phyloP scores from a whole-genome alignment of 495 filamentous ascomycete species.

The Penicillium argentinense region DNA sequence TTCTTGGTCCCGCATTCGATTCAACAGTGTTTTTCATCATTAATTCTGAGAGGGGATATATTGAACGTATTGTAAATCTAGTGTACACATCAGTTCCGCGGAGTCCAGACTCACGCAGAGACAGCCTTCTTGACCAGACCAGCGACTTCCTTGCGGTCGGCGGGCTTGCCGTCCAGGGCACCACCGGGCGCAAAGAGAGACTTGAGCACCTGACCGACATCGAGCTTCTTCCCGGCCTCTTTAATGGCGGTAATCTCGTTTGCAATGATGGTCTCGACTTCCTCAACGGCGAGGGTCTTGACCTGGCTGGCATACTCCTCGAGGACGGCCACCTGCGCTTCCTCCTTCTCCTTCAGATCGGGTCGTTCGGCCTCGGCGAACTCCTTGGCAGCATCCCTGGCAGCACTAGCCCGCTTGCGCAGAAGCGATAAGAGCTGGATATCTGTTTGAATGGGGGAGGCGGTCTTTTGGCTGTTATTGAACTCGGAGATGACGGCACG shows the following conservation, averaged over 20 bases:
- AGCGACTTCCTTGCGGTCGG: constrained; percentile 49
- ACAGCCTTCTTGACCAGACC: constrained; percentile 45
- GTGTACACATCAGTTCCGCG: constrained; percentile 9
- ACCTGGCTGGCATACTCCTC: constrained; percentile 58
- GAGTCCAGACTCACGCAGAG: constrained; percentile 15
- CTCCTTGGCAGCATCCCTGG: constrained; percentile 51
- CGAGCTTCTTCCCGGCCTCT: constrained; percentile 39
- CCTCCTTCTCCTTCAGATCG: constrained; percentile 60
- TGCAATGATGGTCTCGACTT: constrained; percentile 47
- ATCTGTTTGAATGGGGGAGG: constrained; percentile 57
- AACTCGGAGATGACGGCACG: constrained; percentile 60
- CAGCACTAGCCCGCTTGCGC: constrained; percentile 49
- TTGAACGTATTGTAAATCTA: constrained; percentile 23
- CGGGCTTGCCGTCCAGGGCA: constrained; percentile 52
- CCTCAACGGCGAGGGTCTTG: constrained; percentile 47
- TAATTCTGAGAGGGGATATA: constrained; percentile 1
- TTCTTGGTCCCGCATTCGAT: not conserved
- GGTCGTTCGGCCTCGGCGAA: constrained; percentile 50
- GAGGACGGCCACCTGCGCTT: constrained; percentile 53
- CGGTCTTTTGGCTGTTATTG: constrained; percentile 60
- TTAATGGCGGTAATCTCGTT: constrained; percentile 44
- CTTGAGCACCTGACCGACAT: constrained; percentile 49
- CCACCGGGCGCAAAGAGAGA: constrained; percentile 47
- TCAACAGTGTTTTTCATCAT: too few relatives aligned
- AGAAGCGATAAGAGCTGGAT: constrained; percentile 59